These are phyloP conservation scores for Trypethelium eluteriae DNA, from an alignment of 495 filamentous ascomycete genomes.

Conservation along the genomic window DNA sequence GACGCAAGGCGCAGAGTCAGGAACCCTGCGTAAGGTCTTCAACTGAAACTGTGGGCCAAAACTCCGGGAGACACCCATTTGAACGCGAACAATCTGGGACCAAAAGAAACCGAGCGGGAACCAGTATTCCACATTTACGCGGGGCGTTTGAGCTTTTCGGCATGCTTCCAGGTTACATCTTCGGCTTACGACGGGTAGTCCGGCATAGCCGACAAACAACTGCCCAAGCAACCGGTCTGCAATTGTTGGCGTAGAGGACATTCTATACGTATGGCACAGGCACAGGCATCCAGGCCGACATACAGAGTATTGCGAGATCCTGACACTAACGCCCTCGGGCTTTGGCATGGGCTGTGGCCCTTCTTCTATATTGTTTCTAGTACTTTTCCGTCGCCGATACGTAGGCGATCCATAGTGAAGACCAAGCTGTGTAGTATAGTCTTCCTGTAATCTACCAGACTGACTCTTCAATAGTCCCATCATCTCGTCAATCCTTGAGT, in stretches of 20 bases:
- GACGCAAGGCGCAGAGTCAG: slow-evolving; percentile 13
- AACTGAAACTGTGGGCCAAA: slow-evolving; percentile 14
- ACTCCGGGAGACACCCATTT: slow-evolving; percentile 8
- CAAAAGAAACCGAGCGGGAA: slow-evolving; percentile 15
- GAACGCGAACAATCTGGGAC: slow-evolving; percentile 14
- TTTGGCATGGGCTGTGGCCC: neutral
- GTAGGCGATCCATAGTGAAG: neutral
- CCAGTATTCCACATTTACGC: slow-evolving; percentile 15
- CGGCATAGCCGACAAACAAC: slow-evolving; percentile 17
- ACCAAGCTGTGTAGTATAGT: neutral
- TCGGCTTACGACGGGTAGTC: slow-evolving; percentile 8
- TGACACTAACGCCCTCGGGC: neutral
- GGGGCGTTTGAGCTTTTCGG: slow-evolving; percentile 12
- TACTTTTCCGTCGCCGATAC: neutral
- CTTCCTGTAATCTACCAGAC: neutral
- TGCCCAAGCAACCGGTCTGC: slow-evolving; percentile 15
- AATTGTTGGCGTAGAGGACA: slow-evolving; percentile 7
- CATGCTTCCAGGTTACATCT: slow-evolving; percentile 5
- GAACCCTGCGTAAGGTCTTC: slow-evolving; percentile 14
- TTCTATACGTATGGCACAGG: slow-evolving; percentile 11
- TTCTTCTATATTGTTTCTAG: neutral
- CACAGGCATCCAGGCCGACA: slow-evolving; percentile 15
- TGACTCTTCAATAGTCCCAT: neutral
- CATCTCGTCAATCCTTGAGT: neutral
- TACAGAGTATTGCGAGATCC: slow-evolving; percentile 3